These are phyloP conservation scores for Ophiorrhiza pumila DNA, from an alignment of 257 asterid genomes.

Conservation along the genomic window DNA sequence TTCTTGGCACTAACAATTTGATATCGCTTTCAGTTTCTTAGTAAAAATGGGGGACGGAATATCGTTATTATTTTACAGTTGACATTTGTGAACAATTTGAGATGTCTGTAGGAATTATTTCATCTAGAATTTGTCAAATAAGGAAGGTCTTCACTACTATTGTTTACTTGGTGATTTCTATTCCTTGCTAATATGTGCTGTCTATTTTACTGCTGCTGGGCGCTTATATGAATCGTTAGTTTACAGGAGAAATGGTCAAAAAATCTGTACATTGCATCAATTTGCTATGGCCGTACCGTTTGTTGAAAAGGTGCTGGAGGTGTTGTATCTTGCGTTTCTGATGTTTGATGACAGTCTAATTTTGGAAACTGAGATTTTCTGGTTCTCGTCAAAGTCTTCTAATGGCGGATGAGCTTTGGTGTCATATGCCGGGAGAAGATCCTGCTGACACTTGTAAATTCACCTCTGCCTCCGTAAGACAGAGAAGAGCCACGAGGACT, in stretches of 20 bases:
- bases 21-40: too few species aligned
- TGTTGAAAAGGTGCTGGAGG: slow-evolving; percentile 4
- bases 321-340: not conserved
- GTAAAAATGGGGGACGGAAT: too few species aligned
- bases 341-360: not conserved
- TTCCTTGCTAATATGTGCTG: not conserved
- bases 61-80: too few species aligned
- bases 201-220: not conserved
- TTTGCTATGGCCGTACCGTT: slow-evolving; percentile 30
- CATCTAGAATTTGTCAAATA: not conserved
- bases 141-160: not conserved
- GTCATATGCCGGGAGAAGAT: not conserved
- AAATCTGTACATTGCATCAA: slow-evolving; percentile 30
- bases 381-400: not conserved
- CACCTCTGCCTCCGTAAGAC: not conserved
- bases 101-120: too few species aligned
- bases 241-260: slow-evolving; percentile 37
- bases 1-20: too few species aligned
- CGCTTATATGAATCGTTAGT: not conserved
- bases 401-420: slow-evolving; percentile 1
- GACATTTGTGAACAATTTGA: too few species aligned
- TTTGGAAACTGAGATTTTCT: slow-evolving; percentile 9
- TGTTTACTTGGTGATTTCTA: not conserved
- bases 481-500: not conserved
- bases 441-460: not conserved